phyloP scores from a whole-genome alignment of 2,329 filamentous ascomycete genomes.

The Xylaria sp. region DNA sequence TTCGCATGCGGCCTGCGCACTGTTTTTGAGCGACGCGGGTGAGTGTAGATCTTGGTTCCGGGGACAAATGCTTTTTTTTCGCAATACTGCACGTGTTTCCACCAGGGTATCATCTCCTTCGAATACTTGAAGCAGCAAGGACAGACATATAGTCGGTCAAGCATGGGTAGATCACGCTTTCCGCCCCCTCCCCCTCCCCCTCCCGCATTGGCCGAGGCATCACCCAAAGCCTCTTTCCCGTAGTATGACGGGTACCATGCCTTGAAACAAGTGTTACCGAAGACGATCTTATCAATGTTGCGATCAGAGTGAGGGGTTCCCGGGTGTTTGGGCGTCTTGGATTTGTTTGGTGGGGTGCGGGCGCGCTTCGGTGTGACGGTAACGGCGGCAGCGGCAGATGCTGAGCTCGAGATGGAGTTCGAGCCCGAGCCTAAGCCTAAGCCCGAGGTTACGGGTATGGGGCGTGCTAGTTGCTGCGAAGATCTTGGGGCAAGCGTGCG shows the following conservation, averaged over 20 bases:
- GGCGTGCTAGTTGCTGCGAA: slow-evolving; percentile 11
- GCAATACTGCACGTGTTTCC: slow-evolving; percentile 68
- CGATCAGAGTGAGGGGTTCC: slow-evolving; percentile 64
- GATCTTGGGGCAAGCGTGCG: slow-evolving; percentile 3
- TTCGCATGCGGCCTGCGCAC: slow-evolving; percentile 48
- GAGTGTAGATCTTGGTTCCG: slow-evolving; percentile 78
- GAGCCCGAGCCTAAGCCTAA: too few relatives aligned
- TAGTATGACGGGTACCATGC: slow-evolving; percentile 97
- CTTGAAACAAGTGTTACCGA: slow-evolving; percentile 84
- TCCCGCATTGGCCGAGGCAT: slow-evolving; percentile 50
- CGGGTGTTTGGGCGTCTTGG: slow-evolving; percentile 40
- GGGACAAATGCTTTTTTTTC: slow-evolving; percentile 62
- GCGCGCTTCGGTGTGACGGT: slow-evolving; percentile 44
- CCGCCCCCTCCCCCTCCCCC: slow-evolving; percentile 30
- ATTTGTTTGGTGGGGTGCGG: slow-evolving; percentile 12
- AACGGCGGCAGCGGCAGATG: not conserved
- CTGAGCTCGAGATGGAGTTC: too few relatives aligned
- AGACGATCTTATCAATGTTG: slow-evolving; percentile 86
- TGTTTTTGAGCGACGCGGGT: slow-evolving; percentile 59
- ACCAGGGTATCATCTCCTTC: slow-evolving; percentile 67
- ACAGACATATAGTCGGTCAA: slow-evolving; percentile 84
- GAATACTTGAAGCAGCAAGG: slow-evolving; percentile 95
- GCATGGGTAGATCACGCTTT: slow-evolving; percentile 54
- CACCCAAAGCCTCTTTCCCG: slow-evolving; percentile 73
- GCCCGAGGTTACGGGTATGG: slow-evolving; percentile 7